A percentile compares a stretch with the other conserved stretches of the same genome.
Conservation (phyloP, 2,329 filamentous ascomycete species). For the Trichothecium sympodiale region DNA sequence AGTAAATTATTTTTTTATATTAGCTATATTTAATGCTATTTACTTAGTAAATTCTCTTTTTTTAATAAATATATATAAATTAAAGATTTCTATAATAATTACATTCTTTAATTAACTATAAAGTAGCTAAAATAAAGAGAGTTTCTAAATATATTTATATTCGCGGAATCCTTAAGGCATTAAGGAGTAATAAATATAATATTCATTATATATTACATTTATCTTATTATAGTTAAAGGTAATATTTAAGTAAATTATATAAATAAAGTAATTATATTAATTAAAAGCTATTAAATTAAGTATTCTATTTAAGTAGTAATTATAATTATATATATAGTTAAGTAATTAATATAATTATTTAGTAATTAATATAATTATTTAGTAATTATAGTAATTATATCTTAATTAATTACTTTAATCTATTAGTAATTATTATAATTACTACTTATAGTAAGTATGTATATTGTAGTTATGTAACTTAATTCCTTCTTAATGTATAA, state of each 20-base stretch:
- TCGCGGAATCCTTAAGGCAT: too few species aligned
- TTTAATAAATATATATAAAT: not conserved
- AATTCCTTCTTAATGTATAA: too few species aligned
- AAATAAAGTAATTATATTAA: too few species aligned
- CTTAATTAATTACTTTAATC: not conserved
- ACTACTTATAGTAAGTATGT: not conserved
- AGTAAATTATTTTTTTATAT: not conserved
- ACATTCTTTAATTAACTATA: constrained; percentile 2
- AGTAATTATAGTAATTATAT: not conserved
- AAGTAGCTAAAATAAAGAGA: not conserved
- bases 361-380: not conserved
- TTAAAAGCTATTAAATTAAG: not conserved
- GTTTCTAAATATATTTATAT: not conserved
- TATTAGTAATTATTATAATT: not conserved
- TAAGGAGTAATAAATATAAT: not conserved
- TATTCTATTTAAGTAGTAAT: not conserved
- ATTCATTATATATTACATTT: not conserved
- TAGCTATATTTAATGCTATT: not conserved
- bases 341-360: constrained; percentile 1
- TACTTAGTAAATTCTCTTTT: not conserved
- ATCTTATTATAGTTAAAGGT: too few species aligned
- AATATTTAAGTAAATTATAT: too few species aligned
- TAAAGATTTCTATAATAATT: constrained; percentile 1
- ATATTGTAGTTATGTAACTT: too few species aligned
- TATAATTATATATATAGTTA: not conserved